Conservation (phyloP, 306 rosid species). For the cucumber (Cucumis sativus) region Cucumber_9930_V3 NC_026658.2:5886001-5886500, state of each 20-base stretch:
- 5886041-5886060: conserved; percentile 31
- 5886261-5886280: conserved; percentile 32
- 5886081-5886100: conserved; percentile 16
- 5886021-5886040: conserved; percentile 43
- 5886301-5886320: conserved; percentile 42
- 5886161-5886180: conserved; percentile 38
- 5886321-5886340: conserved; percentile 48
- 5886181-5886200: conserved; percentile 99
- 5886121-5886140: conserved; percentile 13
- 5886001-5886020: conserved; percentile 28
- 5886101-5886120: conserved; percentile 32
- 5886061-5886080: conserved; percentile 21
- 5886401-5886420: conserved; percentile 92
- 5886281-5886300: conserved; percentile 31
- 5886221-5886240: conserved; percentile 85
- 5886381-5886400: conserved; percentile 71
- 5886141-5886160: conserved; percentile 26
- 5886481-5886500: conserved; percentile 4
- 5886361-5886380: conserved; percentile 84
- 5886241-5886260: conserved; percentile 19
- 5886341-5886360: conserved; percentile 70
- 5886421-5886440: conserved; percentile 52
- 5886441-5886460: conserved; percentile 17
- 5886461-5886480: conserved; percentile 35
- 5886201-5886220: conserved; percentile 95